Evolutionary conservation across 345 rosid species (phyloP).

Genomic region (Punica granatum): DNA sequence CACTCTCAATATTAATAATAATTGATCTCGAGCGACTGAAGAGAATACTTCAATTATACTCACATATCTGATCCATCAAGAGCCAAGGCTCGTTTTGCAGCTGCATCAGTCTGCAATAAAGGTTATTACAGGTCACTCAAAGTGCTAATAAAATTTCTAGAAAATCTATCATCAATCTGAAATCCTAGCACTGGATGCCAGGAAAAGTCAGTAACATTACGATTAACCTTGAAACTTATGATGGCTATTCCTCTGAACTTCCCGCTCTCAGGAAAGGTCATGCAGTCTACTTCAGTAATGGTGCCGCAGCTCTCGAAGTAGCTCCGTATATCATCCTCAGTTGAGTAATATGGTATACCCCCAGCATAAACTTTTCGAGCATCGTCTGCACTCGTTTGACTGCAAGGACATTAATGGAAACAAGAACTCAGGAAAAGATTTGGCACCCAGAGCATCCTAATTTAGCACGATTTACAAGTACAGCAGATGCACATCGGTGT

Average conservation of each 20-base stretch:
- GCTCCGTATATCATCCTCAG: slow-evolving; percentile 78
- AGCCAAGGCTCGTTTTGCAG: slow-evolving; percentile 66
- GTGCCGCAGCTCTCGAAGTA: slow-evolving; percentile 80
- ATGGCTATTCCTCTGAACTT: slow-evolving; percentile 86
- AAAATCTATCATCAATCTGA: not conserved
- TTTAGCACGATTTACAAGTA: not conserved
- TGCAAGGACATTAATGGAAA: slow-evolving; percentile 26
- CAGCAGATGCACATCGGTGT: not conserved
- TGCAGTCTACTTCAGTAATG: slow-evolving; percentile 66
- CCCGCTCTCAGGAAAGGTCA: slow-evolving; percentile 83
- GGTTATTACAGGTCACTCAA: not conserved
- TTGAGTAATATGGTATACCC: slow-evolving; percentile 80
- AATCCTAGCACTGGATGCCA: not conserved
- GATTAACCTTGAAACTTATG: slow-evolving; percentile 57
- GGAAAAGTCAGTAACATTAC: not conserved
- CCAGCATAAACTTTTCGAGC: slow-evolving; percentile 69
- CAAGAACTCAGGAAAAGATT: not conserved
- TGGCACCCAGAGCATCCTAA: not conserved
- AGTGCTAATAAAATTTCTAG: not conserved
- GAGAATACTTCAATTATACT: slow-evolving; percentile 18
- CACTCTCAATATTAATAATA: not conserved
- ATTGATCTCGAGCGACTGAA: not conserved
- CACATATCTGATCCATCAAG: slow-evolving; percentile 79
- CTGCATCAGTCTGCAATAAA: slow-evolving; percentile 59
- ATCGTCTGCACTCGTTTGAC: slow-evolving; percentile 36